phyloP scores from a whole-genome alignment of 768 basidiomycete species.

The Holtermanniella nyarrowii region DNA sequence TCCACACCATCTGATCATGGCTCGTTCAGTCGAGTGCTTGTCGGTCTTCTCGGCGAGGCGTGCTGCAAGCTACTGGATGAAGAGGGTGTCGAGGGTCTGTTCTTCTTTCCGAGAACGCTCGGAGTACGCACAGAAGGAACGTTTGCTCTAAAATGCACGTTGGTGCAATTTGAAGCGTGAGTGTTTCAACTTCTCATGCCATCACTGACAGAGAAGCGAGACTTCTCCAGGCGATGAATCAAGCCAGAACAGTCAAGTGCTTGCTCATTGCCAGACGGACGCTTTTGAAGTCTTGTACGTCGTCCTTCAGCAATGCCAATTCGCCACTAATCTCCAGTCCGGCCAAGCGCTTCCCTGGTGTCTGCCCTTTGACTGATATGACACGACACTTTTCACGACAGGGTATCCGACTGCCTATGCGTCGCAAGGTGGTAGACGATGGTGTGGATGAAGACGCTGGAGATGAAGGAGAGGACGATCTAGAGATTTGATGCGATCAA shows the following conservation, averaged over 20 bases:
- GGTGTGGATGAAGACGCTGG: background rate
- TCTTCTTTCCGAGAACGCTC: conserved; percentile 90
- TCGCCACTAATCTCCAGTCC: conserved; percentile 49
- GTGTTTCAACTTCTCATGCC: conserved; percentile 42
- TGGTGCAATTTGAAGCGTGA: conserved; percentile 87
- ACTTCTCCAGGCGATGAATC: conserved; percentile 48
- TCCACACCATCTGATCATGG: too few species aligned
- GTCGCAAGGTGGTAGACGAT: background rate
- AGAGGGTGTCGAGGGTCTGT: conserved; percentile 74
- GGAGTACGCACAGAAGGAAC: conserved; percentile 87
- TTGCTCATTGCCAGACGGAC: too few species aligned
- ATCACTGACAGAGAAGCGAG: background rate
- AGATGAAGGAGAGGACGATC: background rate
- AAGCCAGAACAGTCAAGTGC: conserved; percentile 45
- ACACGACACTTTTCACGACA: conserved; percentile 28
- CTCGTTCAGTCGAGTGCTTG: conserved; percentile 69
- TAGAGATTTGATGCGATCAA: too few species aligned
- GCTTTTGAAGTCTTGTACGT: background rate
- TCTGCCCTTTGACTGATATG: conserved; percentile 42
- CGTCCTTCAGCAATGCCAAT: too few species aligned
- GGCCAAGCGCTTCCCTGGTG: conserved; percentile 89
- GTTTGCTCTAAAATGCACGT: conserved; percentile 73
- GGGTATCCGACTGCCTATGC: conserved; percentile 25
- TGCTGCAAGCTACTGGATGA: conserved; percentile 76
- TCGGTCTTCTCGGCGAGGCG: conserved; percentile 78